Conservation (phyloP, 1,139 yeast genomes). For the Yamadazyma jaroonii region DNA sequence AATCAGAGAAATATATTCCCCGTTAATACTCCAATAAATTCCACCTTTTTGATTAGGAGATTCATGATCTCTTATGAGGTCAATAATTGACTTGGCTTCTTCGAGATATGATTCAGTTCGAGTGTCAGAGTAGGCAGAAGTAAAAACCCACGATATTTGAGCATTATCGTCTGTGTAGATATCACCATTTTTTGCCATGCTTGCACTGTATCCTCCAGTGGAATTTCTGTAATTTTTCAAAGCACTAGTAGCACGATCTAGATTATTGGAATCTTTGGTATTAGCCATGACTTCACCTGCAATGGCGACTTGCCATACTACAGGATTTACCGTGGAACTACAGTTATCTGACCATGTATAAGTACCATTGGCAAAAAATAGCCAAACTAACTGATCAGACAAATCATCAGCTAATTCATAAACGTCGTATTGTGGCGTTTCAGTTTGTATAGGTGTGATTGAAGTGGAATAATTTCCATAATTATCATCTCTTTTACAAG, state of each 20-base stretch:
- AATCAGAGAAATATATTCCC: conserved; percentile 31
- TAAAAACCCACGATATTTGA: conserved; percentile 32
- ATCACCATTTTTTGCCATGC: conserved; percentile 27
- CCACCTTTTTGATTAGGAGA: conserved; percentile 25
- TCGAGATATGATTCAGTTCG: conserved; percentile 7
- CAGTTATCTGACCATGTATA: conserved; percentile 23
- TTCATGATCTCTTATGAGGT: conserved; percentile 14
- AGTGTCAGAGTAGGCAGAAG: conserved; percentile 22
- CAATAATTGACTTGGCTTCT: conserved; percentile 8
- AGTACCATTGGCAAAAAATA: conserved; percentile 20
- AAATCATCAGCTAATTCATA: conserved; percentile 12
- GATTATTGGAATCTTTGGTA: conserved; percentile 12
- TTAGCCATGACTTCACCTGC: conserved; percentile 22
- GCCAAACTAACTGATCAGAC: conserved; percentile 17
- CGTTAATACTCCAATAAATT: conserved; percentile 26
- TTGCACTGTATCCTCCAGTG: conserved; percentile 29
- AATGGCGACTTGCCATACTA: conserved; percentile 28
- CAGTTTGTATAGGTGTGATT: conserved; percentile 16
- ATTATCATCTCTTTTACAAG: conserved; percentile 3
- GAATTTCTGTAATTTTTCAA: conserved; percentile 19
- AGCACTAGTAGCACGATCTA: conserved; percentile 14
- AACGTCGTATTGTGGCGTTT: conserved; percentile 15
- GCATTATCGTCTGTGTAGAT: conserved; percentile 37
- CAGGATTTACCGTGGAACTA: conserved; percentile 12
- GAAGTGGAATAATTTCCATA: conserved; percentile 13